Evolutionary conservation across 2,329 filamentous ascomycete genomes (phyloP).

Genomic region (Rhytidhysteron rufulum): DNA sequence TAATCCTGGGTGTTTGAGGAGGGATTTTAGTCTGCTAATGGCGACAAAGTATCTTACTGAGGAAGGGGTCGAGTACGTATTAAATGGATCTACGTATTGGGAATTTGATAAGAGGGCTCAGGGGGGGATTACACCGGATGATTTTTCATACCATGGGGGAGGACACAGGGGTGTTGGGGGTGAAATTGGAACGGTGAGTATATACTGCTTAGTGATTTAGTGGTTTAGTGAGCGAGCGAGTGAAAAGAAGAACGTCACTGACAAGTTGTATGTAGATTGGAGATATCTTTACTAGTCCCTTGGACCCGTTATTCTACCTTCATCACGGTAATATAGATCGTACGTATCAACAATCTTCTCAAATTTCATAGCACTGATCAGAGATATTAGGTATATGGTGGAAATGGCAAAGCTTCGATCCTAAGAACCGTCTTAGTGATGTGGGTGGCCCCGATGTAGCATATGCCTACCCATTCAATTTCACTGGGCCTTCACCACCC

Average conservation of each 20-base stretch:
- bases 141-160: slow-evolving; percentile 35
- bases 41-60: slow-evolving; percentile 22
- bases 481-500: too few relatives aligned
- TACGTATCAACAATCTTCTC: too few relatives aligned
- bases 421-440: slow-evolving; percentile 25
- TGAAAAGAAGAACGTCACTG: too few relatives aligned
- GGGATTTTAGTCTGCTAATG: slow-evolving; percentile 26
- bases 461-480: slow-evolving; percentile 23
- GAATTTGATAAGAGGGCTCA: too few relatives aligned
- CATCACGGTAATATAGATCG: slow-evolving; percentile 37
- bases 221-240: slow-evolving; percentile 23
- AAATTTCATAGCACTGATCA: too few relatives aligned
- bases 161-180: too few relatives aligned
- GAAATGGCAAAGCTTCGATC: slow-evolving; percentile 24
- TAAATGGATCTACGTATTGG: too few relatives aligned
- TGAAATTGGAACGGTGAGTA: too few relatives aligned
- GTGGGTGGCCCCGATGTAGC: slow-evolving; percentile 33
- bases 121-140: slow-evolving; percentile 19
- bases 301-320: slow-evolving; percentile 36
- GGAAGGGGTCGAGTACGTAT: too few relatives aligned
- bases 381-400: too few relatives aligned
- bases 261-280: too few relatives aligned
- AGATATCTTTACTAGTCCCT: background rate
- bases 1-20: slow-evolving; percentile 17
- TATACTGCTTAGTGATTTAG: slow-evolving; percentile 36